Base-by-base conservation (phyloP, 225 moss, liverwort and hornwort genomes). In the Bryoerythrophyllum caledonicum region DNA sequence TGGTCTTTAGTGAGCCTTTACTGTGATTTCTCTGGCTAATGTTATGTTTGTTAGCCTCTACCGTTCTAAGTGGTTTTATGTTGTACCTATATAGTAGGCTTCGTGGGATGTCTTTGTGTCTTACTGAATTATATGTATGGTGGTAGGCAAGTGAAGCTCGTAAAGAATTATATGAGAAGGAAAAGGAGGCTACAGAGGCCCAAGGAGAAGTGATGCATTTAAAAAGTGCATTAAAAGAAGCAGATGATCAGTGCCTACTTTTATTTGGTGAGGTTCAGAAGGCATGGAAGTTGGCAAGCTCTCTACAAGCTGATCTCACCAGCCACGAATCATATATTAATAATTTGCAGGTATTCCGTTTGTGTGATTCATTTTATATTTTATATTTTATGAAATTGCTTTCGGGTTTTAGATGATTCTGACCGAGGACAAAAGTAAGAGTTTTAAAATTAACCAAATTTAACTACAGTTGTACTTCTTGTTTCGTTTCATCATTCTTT, bases 201-300 rank as follows among this genome's bases (percentile, higher is more conserved):
- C 84, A 89, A 67, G 78, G 84, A 66, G 93, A 93, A 77, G 89
- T 88, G 78, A 76, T 68, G 69, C 86, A 76, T 70, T 78, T 90
- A 61, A 91, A 83, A 68, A 76, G 80, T 59, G 82, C 84, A 8
- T 60, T 86, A 57, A 86, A 86, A 78, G 84, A 86, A 63, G 87
- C 89, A 21, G 88, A 93, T 63, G 76, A 80, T 63, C 93, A 93
- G 66, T 91, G 93, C 63, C 62, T 89, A 25, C 78, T 88, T 56
- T 84, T 93, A 7, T 86, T 93, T 74, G 83, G 71, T 77, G 93
- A 89, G 65, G 79, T 93, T 63, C 91, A 93, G 59, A 91, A 90
- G 78, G 91, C 91, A 27, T 85, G 85, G 85, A 82, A 85, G 67
- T 75, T 82, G 77, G 81, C 85, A 52, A 77, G 71, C 32, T 82